Percentiles rank a stretch among this genome's conserved stretches.
Evolutionary conservation across 352 stramenopile genomes (phyloP).

Genomic region (Pseudoperonospora humuli): DNA sequence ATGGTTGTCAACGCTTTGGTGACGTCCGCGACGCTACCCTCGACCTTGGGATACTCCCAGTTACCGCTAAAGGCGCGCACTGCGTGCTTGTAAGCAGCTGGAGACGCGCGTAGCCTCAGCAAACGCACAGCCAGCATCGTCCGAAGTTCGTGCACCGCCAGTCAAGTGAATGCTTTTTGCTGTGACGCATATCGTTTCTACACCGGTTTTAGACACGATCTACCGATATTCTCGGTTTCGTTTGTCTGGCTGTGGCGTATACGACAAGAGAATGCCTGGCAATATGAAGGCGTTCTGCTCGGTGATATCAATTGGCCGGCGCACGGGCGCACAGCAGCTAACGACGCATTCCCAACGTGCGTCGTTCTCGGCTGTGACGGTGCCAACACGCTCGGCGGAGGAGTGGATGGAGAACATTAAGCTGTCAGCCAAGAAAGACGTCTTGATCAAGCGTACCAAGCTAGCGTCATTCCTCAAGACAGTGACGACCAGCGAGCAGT

Average conservation of each 20-base stretch:
- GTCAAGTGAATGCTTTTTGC: constrained; percentile 7
- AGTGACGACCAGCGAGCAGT: constrained; percentile 70
- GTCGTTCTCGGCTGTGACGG: constrained; percentile 26
- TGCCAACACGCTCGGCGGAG: constrained; percentile 45
- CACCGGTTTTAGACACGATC: constrained; percentile 1
- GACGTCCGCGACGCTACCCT: constrained; percentile 60
- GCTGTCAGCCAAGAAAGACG: constrained; percentile 59
- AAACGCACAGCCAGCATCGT: constrained; percentile 23
- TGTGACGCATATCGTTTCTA: background rate
- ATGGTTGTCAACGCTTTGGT: constrained; percentile 65
- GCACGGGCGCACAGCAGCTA: constrained; percentile 35
- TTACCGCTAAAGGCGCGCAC: constrained; percentile 69
- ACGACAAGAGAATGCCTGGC: constrained; percentile 15
- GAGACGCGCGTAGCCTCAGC: constrained; percentile 12
- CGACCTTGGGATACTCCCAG: constrained; percentile 75
- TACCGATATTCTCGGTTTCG: background rate
- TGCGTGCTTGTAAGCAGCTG: constrained; percentile 9
- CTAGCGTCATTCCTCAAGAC: constrained; percentile 78
- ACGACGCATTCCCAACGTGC: constrained; percentile 25
- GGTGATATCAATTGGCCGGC: constrained; percentile 43
- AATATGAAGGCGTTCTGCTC: constrained; percentile 66
- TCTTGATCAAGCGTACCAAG: constrained; percentile 78
- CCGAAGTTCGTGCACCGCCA: background rate
- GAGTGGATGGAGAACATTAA: constrained; percentile 82
- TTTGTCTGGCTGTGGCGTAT: constrained; percentile 7